These are phyloP conservation scores for Chamaecyparis obtusa DNA, from an alignment of 75 land plant species.

Conservation along the genomic window DNA sequence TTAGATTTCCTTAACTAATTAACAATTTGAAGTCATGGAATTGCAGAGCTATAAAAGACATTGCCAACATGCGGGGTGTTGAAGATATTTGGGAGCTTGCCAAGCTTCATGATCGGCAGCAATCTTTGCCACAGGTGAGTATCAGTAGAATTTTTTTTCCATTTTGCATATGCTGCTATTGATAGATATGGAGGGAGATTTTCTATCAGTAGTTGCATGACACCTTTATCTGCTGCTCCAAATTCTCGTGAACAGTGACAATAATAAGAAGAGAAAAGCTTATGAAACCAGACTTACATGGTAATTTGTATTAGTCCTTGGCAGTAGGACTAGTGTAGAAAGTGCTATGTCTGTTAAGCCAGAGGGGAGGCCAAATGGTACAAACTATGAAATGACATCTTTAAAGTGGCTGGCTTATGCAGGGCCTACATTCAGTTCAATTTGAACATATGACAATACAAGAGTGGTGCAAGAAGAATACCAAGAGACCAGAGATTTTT, in stretches of 20 bases:
- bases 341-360: neutral
- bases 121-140: constrained; percentile 64
- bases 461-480: constrained; percentile 59
- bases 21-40: neutral
- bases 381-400: neutral
- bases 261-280: neutral
- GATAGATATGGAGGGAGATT: neutral
- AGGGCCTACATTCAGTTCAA: neutral
- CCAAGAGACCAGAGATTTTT: constrained; percentile 53
- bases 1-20: neutral
- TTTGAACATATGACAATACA: neutral
- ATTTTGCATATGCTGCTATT: neutral
- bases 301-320: neutral
- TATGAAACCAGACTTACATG: neutral
- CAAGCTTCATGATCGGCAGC: constrained; percentile 64
- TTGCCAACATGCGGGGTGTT: constrained; percentile 77
- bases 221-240: neutral
- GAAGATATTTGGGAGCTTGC: constrained; percentile 73
- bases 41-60: constrained; percentile 63
- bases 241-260: neutral
- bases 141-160: neutral
- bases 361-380: neutral
- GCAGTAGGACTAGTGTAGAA: neutral
- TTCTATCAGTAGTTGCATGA: neutral
- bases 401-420: neutral